Base-by-base conservation (phyloP, 345 rosid species). In the Lumnitzera littorea region DNA sequence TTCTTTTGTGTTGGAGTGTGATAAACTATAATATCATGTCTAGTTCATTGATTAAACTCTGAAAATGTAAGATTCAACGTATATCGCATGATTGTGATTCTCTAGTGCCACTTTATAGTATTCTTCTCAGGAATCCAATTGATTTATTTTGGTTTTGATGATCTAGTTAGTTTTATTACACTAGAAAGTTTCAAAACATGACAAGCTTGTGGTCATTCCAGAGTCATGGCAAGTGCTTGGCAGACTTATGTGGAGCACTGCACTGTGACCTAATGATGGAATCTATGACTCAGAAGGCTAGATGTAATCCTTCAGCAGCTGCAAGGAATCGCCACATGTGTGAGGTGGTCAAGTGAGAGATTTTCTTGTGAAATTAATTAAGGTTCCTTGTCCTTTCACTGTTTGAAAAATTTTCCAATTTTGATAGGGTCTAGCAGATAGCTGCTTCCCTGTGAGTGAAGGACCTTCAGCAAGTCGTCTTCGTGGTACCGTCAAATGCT, bases 291-390 rank as follows among this genome's bases (percentile, higher is more conserved):
- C 70, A 60, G 24, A 89, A 81, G 74, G 61, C 82, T 4, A 87
- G 83, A 76, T 87, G 96, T 80, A 87, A 81, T 76, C 84, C 87
- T 29, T 86, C 91, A 16, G 91, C 95, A 64, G 80, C 78, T 56
- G 79, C 86, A 46, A 84, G 79, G 78, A 89, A 83, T 72, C 64
- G 57, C 47, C 95, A 87, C 67, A 69, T 78, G 12, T 89, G 96
- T 61, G 90, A 89, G 95, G 95, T 89, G 60, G 62, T 53, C 13
- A 48, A 53, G 24, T 64, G 49, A 41, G 20, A 48, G 20, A 16
- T 61, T 4, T 48, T 49, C 24, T 11, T 48, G 27, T 43, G 46
- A 50, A 31, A 49, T 47, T 5, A 1, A 47, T 57, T 63, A 2
- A 5, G 17, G 12, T 53, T 62, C 25, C 47, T 55, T 48, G 4